Evolutionary conservation across 495 filamentous ascomycete genomes (phyloP).

Genomic region (Hypoxylon lienhwacheense): DNA sequence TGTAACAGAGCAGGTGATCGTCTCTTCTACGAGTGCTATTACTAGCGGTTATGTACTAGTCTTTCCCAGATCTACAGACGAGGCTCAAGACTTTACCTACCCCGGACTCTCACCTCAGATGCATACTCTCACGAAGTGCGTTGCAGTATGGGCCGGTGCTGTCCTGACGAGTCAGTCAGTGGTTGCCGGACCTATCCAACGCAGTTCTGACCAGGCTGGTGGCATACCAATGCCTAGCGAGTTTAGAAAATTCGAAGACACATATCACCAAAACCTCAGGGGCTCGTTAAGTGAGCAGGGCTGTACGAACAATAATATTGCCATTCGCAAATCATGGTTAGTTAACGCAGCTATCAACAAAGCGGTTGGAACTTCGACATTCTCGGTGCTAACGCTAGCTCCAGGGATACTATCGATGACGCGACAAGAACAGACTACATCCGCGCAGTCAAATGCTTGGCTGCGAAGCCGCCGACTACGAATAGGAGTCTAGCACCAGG

Average conservation of each 20-base stretch:
- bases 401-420: constrained; percentile 54
- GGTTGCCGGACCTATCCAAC: constrained; percentile 8
- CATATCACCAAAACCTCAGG: constrained; percentile 23
- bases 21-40: neutral
- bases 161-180: constrained; percentile 10
- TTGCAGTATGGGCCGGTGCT: constrained; percentile 3
- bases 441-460: constrained; percentile 66
- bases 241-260: constrained; percentile 14
- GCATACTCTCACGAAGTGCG: constrained; percentile 4
- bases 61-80: neutral
- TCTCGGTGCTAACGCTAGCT: constrained; percentile 3
- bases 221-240: constrained; percentile 26
- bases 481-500: constrained; percentile 43
- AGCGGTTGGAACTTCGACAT: neutral
- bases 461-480: constrained; percentile 53
- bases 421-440: constrained; percentile 62
- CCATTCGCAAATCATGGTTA: constrained; percentile 54
- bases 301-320: constrained; percentile 52
- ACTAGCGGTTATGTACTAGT: neutral
- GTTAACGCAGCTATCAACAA: constrained; percentile 4
- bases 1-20: neutral
- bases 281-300: constrained; percentile 8
- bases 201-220: neutral
- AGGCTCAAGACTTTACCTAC: neutral
- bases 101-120: constrained; percentile 2